phyloP scores from a whole-genome alignment of 306 rosid genomes.

The Potentilla sterilis region DNA sequence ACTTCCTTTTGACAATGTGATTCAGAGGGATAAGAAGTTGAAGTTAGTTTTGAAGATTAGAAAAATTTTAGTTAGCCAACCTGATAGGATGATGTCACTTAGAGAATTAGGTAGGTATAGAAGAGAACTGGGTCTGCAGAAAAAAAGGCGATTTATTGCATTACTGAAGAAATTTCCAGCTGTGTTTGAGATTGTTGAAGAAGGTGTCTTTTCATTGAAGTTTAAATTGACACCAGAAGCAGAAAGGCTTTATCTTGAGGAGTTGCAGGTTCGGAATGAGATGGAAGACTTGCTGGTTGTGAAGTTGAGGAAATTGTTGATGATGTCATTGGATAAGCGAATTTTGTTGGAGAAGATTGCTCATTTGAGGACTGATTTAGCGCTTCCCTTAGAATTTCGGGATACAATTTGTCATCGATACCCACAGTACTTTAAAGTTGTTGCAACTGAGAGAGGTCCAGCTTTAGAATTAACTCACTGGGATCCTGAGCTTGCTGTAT shows the following conservation, averaged over 20 bases:
- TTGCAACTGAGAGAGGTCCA: constrained; percentile 69
- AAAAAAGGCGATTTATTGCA: constrained; percentile 59
- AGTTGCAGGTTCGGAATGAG: constrained; percentile 65
- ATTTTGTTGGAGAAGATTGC: constrained; percentile 78
- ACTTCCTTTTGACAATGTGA: constrained; percentile 70
- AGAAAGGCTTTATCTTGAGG: constrained; percentile 76
- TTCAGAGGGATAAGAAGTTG: constrained; percentile 81
- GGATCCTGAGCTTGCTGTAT: constrained; percentile 93
- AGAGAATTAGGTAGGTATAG: constrained; percentile 61
- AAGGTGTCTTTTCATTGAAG: constrained; percentile 66
- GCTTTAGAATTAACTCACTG: constrained; percentile 82
- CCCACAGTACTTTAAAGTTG: constrained; percentile 75
- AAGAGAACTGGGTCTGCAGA: constrained; percentile 68
- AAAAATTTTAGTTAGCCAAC: constrained; percentile 63
- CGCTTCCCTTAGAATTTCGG: constrained; percentile 73
- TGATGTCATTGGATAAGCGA: constrained; percentile 77
- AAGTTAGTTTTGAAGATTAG: constrained; percentile 69
- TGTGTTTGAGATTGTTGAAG: constrained; percentile 66
- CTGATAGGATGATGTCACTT: constrained; percentile 73
- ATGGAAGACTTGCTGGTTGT: constrained; percentile 75
- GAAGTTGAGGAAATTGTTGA: constrained; percentile 76
- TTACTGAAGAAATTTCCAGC: constrained; percentile 76
- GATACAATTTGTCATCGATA: constrained; percentile 80
- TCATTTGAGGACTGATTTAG: constrained; percentile 67
- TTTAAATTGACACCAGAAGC: constrained; percentile 71